These are phyloP conservation scores for Sugiyamaella castrensis DNA, from an alignment of 1,139 yeast species.

Conservation along the genomic window DNA sequence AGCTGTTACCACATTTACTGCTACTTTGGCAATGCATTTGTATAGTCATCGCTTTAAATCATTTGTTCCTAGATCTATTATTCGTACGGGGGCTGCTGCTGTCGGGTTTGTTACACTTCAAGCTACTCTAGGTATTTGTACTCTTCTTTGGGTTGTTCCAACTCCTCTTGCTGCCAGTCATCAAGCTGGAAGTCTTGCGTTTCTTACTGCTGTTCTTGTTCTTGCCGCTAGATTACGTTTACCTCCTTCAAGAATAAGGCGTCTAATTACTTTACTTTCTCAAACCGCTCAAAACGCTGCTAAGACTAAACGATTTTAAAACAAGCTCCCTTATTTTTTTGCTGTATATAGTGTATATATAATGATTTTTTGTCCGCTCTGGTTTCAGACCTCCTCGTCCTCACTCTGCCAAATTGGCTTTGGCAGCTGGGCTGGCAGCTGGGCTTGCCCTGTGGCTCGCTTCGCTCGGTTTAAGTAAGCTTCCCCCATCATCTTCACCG, in stretches of 20 bases:
- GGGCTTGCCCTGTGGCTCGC: too few species aligned
- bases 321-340: not conserved
- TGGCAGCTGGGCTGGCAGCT: too few species aligned
- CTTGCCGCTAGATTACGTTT: conserved; percentile 65
- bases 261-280: conserved; percentile 28
- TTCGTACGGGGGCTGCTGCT: conserved; percentile 57
- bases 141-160: conserved; percentile 86
- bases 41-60: conserved; percentile 48
- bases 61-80: conserved; percentile 61
- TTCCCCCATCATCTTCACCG: too few species aligned
- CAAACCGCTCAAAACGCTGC: conserved; percentile 16
- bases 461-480: too few species aligned
- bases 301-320: conserved; percentile 7
- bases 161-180: conserved; percentile 91
- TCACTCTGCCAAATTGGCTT: too few species aligned
- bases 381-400: too few species aligned
- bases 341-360: not conserved
- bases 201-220: conserved; percentile 73
- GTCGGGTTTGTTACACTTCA: conserved; percentile 84
- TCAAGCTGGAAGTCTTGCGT: conserved; percentile 94
- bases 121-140: conserved; percentile 79
- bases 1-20: conserved; percentile 76
- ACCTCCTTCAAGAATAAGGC: conserved; percentile 49
- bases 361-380: not conserved
- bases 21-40: conserved; percentile 63